These are phyloP conservation scores for Chenopodium formosanum DNA, from an alignment of 148 eudicot genomes.

Conservation along the genomic window DNA sequence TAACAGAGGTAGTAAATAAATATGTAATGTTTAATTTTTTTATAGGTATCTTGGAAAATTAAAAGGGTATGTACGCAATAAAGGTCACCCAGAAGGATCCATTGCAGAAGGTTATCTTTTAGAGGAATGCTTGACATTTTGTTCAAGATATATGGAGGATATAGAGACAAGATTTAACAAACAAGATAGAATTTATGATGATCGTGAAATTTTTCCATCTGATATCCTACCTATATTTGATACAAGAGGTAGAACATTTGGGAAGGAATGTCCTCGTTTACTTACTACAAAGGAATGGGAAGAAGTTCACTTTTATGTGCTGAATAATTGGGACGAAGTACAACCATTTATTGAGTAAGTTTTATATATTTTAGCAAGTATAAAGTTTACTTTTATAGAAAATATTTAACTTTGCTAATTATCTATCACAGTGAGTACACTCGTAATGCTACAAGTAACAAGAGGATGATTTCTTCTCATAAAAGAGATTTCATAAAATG, in stretches of 20 bases:
- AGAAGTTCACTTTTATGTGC: neutral
- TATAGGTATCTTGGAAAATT: neutral
- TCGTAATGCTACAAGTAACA: neutral
- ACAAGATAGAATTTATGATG: neutral
- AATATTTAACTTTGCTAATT: neutral
- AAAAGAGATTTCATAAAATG: neutral
- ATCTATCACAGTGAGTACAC: neutral
- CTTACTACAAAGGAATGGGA: neutral
- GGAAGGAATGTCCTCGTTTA: neutral
- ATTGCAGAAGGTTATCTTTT: slow-evolving; percentile 14
- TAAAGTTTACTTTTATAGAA: neutral
- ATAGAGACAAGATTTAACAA: neutral
- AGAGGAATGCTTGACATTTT: slow-evolving; percentile 7
- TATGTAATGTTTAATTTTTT: neutral
- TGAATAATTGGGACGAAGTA: neutral
- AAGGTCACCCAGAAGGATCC: slow-evolving; percentile 5
- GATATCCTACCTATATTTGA: neutral
- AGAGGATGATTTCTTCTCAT: neutral
- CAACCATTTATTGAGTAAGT: neutral
- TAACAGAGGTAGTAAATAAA: too few species aligned
- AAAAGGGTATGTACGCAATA: slow-evolving; percentile 18
- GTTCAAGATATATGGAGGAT: slow-evolving; percentile 14
- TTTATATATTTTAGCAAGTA: too few species aligned
- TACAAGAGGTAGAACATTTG: neutral
- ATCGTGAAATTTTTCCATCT: neutral